phyloP scores from a whole-genome alignment of 345 rosid species.

The Hevea brasiliensis region DNA sequence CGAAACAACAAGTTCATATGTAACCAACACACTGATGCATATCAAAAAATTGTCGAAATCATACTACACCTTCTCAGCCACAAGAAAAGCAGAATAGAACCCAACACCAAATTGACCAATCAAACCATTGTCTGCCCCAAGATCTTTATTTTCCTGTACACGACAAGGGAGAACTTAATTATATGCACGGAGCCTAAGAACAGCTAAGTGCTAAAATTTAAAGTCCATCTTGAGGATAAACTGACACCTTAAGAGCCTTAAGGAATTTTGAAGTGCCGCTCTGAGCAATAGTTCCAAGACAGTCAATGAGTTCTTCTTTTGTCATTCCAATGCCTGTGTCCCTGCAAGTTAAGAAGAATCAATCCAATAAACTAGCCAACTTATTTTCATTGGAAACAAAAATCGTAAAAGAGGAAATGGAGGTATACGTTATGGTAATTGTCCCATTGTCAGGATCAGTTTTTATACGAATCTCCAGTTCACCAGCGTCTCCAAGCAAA shows the following conservation, averaged over 20 bases:
- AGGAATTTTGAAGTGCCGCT: constrained; percentile 96
- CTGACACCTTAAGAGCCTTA: constrained; percentile 78
- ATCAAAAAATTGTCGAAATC: background rate
- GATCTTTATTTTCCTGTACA: constrained; percentile 79
- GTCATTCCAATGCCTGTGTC: constrained; percentile 99
- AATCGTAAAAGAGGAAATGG: background rate
- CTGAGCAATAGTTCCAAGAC: constrained; percentile 99
- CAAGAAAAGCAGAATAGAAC: constrained; percentile 96
- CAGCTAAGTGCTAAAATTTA: background rate
- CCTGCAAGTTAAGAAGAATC: constrained; percentile 41
- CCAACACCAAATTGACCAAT: constrained; percentile 99
- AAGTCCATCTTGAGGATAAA: background rate
- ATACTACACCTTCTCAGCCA: constrained; percentile 77
- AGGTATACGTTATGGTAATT: constrained; percentile 66
- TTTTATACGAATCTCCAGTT: constrained; percentile 84
- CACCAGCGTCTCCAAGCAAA: constrained; percentile 85
- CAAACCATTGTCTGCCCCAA: constrained; percentile 83
- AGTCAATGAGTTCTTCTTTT: constrained; percentile 86
- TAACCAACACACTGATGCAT: background rate
- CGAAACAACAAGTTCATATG: background rate
- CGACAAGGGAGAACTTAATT: background rate
- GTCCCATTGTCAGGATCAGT: constrained; percentile 90
- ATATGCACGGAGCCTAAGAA: background rate
- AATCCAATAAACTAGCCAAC: background rate
- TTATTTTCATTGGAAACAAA: background rate